Percentiles rank a stretch among this genome's conserved stretches.
phyloP scores from a whole-genome alignment of 768 basidiomycete genomes.

The Lentinula raphanica region DNA sequence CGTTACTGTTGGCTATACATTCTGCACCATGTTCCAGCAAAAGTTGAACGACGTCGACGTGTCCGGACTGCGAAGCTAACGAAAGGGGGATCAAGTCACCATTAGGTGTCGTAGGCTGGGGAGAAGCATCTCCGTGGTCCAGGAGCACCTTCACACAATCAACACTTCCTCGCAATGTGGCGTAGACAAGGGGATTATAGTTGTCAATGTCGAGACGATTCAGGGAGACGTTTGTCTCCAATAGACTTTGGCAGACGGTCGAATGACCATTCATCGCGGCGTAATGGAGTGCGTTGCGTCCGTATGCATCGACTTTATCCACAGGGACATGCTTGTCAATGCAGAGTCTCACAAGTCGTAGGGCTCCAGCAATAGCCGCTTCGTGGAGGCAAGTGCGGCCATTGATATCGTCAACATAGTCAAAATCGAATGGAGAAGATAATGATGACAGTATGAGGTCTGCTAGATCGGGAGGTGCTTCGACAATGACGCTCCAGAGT shows the following conservation, averaged over 20 bases:
- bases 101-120: slow-evolving; percentile 49
- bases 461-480: slow-evolving; percentile 67
- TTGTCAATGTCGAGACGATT: slow-evolving; percentile 86
- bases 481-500: slow-evolving; percentile 87
- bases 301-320: slow-evolving; percentile 81
- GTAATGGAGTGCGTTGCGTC: slow-evolving; percentile 91
- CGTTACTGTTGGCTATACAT: slow-evolving; percentile 83
- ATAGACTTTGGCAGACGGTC: slow-evolving; percentile 65
- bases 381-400: slow-evolving; percentile 91
- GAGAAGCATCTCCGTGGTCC: slow-evolving; percentile 60
- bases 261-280: slow-evolving; percentile 91
- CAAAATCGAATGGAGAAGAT: slow-evolving; percentile 74
- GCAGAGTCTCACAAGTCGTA: slow-evolving; percentile 76
- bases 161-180: slow-evolving; percentile 79
- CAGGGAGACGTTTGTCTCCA: slow-evolving; percentile 63
- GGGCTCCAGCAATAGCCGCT: slow-evolving; percentile 79
- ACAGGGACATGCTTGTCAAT: slow-evolving; percentile 66
- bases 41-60: slow-evolving; percentile 74
- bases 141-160: slow-evolving; percentile 82
- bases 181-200: slow-evolving; percentile 90
- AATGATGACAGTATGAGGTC: slow-evolving; percentile 71
- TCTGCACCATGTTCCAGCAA: slow-evolving; percentile 74
- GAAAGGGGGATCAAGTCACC: slow-evolving; percentile 83
- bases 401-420: slow-evolving; percentile 95
- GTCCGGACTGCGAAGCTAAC: slow-evolving; percentile 86